Evolutionary conservation across 1,284 basidiomycete species (phyloP), one percentile per base, ranked within the genome.

Genomic region (Rhodotorula sp.): DNA sequence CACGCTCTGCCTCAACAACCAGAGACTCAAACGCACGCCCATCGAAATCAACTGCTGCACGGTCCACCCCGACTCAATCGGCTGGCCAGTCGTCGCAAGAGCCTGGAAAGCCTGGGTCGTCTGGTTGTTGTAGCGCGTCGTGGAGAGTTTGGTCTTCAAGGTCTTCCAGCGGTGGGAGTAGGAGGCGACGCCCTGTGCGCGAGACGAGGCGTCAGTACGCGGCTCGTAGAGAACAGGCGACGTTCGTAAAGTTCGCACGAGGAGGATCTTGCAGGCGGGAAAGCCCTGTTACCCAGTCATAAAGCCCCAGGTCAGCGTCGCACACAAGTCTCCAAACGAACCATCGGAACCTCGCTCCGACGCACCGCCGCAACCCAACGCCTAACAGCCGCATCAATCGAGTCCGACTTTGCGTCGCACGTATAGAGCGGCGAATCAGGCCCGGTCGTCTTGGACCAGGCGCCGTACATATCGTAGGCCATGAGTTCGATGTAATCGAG

Each of bases 131-230:
- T 61, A 66, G 40, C 62, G 67, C 34, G 64, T 67, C 18, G 62
- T 69, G 11, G 55, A 28, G 26, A 72, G 46, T 24, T 51, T 65
- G 0, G 65, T 59, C 26, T 47, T 59, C 9, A 34, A 30, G n/a
- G 65, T 66, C 18, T 40, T 37, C 62, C 69, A 72, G 28, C 46
- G 44, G 51, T 67, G 67, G 8, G 67, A 66, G 57, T 72, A 72
- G 2, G 56, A 47, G 11, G 67, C 62, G 10, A 72, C 58, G 16
- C 69, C 69, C 69, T 70, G 46, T 18, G 40, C 4, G 6, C n/a
- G 2, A 26, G 47, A 5, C 10, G 34, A 51, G 34, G 28, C 31
- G 53, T 44, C 22, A 34, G 34, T n/a, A 24, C 4, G 51, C 34
- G 24, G 60, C 31, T 28, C 2, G 30, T n/a, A 53, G 7, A 31